These are phyloP conservation scores for Bipolaris sorokiniana DNA, from an alignment of 2,329 filamentous ascomycete species.

Conservation along the genomic window DNA sequence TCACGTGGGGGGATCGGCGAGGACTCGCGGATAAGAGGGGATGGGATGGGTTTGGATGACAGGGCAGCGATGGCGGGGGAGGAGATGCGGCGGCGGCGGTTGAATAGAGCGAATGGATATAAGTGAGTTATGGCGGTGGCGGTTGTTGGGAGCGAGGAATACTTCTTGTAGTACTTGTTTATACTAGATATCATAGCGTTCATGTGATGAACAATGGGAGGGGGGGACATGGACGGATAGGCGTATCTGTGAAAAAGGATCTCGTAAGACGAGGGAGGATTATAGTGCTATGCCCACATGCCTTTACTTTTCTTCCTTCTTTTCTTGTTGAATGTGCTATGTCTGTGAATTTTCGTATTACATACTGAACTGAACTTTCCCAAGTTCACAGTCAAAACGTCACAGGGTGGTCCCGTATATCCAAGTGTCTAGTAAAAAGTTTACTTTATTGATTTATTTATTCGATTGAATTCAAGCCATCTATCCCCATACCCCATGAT, in stretches of 20 bases:
- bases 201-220: neutral
- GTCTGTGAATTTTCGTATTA: no score
- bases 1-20: constrained; percentile 20
- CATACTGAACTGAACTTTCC: no score
- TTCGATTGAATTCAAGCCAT: no score
- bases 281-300: neutral
- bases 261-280: neutral
- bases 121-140: neutral
- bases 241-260: neutral
- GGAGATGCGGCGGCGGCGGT: constrained; percentile 31
- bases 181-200: neutral
- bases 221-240: neutral
- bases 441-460: no score
- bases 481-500: no score
- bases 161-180: neutral
- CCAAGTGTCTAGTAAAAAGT: no score
- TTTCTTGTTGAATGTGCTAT: no score
- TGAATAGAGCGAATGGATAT: constrained; percentile 21
- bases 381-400: no score
- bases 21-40: constrained; percentile 7
- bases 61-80: constrained; percentile 30
- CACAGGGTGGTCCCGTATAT: no score
- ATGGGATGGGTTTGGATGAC: constrained; percentile 10
- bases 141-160: neutral
- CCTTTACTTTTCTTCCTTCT: neutral